A percentile compares a stretch with the other conserved stretches of the same genome.
These are phyloP conservation scores for Nasturtium officinale DNA, from an alignment of 345 rosid genomes.

Conservation along the genomic window DNA sequence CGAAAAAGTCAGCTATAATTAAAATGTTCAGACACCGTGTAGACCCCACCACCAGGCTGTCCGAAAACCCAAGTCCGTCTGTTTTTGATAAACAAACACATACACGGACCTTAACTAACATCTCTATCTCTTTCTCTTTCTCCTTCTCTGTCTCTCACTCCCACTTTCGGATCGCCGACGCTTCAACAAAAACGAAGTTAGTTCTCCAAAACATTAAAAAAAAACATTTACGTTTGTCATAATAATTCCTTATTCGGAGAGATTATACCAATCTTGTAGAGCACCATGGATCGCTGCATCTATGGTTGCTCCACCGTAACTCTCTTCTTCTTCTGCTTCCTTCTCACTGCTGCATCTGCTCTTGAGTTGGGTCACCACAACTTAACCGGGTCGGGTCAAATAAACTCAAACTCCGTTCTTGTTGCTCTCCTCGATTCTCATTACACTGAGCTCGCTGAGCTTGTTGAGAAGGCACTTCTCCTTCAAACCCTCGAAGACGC, in stretches of 20 bases:
- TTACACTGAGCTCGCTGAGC: slow-evolving; percentile 76
- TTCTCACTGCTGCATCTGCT: slow-evolving; percentile 16
- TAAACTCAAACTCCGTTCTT: slow-evolving; percentile 77
- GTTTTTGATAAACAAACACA: slow-evolving; percentile 34
- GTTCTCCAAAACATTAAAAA: not conserved
- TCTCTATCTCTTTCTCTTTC: slow-evolving; percentile 17
- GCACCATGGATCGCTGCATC: slow-evolving; percentile 46
- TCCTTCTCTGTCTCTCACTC: slow-evolving; percentile 25
- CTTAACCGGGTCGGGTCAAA: slow-evolving; percentile 49
- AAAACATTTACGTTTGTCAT: not conserved
- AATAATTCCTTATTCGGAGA: not conserved
- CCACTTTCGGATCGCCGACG: slow-evolving; percentile 36
- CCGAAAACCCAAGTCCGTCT: slow-evolving; percentile 36
- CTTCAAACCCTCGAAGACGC: slow-evolving; percentile 69
- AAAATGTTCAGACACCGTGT: slow-evolving; percentile 39
- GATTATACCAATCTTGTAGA: slow-evolving; percentile 23
- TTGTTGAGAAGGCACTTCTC: slow-evolving; percentile 74
- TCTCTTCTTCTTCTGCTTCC: slow-evolving; percentile 21
- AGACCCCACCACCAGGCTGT: slow-evolving; percentile 48
- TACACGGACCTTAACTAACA: slow-evolving; percentile 7
- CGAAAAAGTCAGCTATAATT: slow-evolving; percentile 34
- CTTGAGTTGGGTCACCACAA: slow-evolving; percentile 22
- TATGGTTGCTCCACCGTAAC: slow-evolving; percentile 40
- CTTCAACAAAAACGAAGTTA: not conserved
- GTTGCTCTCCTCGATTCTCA: slow-evolving; percentile 84